Evolutionary conservation across 768 basidiomycete species (phyloP).

Genomic region (Termitomyces sp.): DNA sequence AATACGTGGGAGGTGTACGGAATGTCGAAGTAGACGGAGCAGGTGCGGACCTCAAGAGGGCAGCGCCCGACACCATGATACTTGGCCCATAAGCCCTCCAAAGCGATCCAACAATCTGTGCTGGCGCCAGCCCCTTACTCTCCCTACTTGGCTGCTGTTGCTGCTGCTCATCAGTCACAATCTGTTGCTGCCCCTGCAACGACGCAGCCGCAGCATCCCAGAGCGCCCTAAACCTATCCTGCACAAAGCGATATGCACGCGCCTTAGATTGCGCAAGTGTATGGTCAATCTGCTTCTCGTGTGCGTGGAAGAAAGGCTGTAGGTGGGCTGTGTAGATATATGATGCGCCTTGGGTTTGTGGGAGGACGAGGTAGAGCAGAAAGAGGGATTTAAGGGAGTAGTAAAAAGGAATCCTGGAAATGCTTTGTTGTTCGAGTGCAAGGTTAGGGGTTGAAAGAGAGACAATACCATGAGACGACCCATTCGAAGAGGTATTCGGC

Average conservation of each 20-base stretch:
- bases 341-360: conserved; percentile 84
- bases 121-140: conserved; percentile 41
- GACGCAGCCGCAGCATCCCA: conserved; percentile 61
- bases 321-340: conserved; percentile 79
- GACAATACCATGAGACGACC: conserved; percentile 75
- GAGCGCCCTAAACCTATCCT: conserved; percentile 51
- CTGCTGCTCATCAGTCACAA: conserved; percentile 32
- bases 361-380: conserved; percentile 85
- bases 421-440: conserved; percentile 18
- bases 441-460: not conserved
- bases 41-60: conserved; percentile 42
- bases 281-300: conserved; percentile 83
- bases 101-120: conserved; percentile 56
- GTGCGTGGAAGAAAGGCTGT: conserved; percentile 74
- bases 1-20: not conserved
- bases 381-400: conserved; percentile 75
- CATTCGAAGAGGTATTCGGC: conserved; percentile 85
- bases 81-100: conserved; percentile 79
- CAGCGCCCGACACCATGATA: conserved; percentile 62
- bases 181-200: conserved; percentile 22
- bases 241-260: conserved; percentile 56
- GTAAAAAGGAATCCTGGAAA: conserved; percentile 77
- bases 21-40: not conserved
- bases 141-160: conserved; percentile 16
- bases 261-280: conserved; percentile 62